phyloP scores from a whole-genome alignment of 768 basidiomycete genomes.

The Filobasidium wieringae region DNA sequence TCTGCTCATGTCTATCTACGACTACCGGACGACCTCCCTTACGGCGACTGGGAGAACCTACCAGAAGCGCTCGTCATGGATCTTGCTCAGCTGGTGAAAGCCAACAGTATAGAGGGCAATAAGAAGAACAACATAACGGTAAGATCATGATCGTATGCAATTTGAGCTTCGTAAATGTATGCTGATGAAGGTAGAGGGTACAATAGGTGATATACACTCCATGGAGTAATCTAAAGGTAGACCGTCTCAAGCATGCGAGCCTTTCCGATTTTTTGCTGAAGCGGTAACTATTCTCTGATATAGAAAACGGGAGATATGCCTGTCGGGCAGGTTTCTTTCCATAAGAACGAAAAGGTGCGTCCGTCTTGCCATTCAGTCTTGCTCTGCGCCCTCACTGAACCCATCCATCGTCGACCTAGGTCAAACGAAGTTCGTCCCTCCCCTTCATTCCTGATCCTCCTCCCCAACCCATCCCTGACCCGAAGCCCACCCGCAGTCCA shows the following conservation, averaged over 20 bases:
- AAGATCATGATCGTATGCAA: background rate
- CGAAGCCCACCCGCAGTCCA: conserved; percentile 47
- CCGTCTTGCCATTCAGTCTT: background rate
- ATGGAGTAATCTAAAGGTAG: conserved; percentile 77
- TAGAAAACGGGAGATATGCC: conserved; percentile 99
- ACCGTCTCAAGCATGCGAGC: background rate
- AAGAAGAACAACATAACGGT: conserved; percentile 80
- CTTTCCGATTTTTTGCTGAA: background rate
- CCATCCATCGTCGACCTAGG: conserved; percentile 41
- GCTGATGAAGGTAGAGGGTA: background rate
- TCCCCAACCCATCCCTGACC: background rate
- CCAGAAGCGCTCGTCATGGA: conserved; percentile 66
- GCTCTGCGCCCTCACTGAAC: background rate
- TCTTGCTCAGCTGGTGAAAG: conserved; percentile 91
- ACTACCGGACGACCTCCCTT: conserved; percentile 58
- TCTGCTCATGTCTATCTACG: conserved; percentile 96
- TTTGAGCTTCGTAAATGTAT: background rate
- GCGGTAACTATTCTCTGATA: background rate
- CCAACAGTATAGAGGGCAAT: conserved; percentile 95
- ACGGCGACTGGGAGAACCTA: conserved; percentile 63
- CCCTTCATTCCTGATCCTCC: background rate
- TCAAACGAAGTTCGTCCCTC: conserved; percentile 56
- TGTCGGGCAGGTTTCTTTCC: conserved; percentile 89
- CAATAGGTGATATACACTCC: conserved; percentile 74
- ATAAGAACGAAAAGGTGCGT: conserved; percentile 69